These are phyloP conservation scores for Ogataea ramenticola DNA, from an alignment of 805 yeast genomes.

Conservation along the genomic window DNA sequence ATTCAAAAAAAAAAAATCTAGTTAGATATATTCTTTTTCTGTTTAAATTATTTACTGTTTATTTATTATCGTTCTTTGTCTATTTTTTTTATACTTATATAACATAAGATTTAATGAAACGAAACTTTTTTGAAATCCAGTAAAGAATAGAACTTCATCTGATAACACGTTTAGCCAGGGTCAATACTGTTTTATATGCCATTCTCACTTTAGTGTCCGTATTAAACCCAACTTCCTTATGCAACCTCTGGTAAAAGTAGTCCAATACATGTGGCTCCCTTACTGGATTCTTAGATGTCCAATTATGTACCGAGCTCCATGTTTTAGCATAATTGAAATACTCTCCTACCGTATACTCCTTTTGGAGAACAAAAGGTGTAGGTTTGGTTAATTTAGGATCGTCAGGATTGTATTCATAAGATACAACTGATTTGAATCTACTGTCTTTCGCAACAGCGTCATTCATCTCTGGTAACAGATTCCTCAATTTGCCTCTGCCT, in stretches of 20 bases:
- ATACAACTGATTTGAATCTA: constrained; percentile 21
- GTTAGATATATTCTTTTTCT: too few species aligned
- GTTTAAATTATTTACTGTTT: too few species aligned
- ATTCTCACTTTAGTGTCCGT: constrained; percentile 33
- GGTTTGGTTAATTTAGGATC: background rate
- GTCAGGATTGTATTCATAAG: constrained; percentile 20
- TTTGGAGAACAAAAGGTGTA: constrained; percentile 9
- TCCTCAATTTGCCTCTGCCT: constrained; percentile 53
- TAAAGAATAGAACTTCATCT: too few species aligned
- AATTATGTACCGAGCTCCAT: constrained; percentile 18
- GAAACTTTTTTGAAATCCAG: too few species aligned
- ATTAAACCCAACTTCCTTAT: constrained; percentile 36
- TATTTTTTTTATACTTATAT: too few species aligned
- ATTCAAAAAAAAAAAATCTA: too few species aligned
- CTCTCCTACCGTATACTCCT: constrained; percentile 8
- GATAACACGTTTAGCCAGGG: background rate
- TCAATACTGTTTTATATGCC: constrained; percentile 34
- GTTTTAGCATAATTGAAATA: constrained; percentile 16
- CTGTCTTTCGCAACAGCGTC: constrained; percentile 31
- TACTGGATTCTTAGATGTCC: constrained; percentile 15
- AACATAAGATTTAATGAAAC: too few species aligned
- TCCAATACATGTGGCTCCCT: constrained; percentile 11
- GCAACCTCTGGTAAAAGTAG: constrained; percentile 11
- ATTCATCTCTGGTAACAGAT: constrained; percentile 33
- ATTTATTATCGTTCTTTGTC: too few species aligned